Conservation (phyloP, 2,329 filamentous ascomycete genomes). For the Claviceps sp. region DNA sequence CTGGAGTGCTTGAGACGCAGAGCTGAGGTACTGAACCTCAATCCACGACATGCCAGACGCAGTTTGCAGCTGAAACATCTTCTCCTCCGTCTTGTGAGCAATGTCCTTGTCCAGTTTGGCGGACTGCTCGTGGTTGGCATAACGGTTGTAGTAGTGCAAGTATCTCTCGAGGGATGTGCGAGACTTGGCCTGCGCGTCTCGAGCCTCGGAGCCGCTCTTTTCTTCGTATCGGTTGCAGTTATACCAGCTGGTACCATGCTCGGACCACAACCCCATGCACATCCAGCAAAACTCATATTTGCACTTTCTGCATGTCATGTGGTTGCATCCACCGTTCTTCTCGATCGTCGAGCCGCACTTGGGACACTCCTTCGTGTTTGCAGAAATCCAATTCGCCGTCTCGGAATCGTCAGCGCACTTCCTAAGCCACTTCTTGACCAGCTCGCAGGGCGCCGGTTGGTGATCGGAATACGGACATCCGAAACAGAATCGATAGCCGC, state of each 20-base stretch:
- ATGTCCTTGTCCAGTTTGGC: constrained; percentile 94
- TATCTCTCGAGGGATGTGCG: constrained; percentile 90
- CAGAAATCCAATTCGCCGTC: constrained; percentile 98
- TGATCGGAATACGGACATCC: constrained; percentile 84
- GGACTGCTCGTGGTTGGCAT: constrained; percentile 96
- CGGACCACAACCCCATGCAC: constrained; percentile 98
- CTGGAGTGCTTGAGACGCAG: constrained; percentile 84
- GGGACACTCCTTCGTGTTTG: constrained; percentile 96
- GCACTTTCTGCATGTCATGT: constrained; percentile 95
- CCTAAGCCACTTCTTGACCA: constrained; percentile 93
- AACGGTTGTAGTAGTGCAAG: constrained; percentile 96
- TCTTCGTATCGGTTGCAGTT: constrained; percentile 97
- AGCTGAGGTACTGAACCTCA: constrained; percentile 92
- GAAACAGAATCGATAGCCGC: constrained; percentile 85
- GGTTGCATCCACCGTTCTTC: constrained; percentile 96
- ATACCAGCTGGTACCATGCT: constrained; percentile 98
- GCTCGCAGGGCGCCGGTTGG: constrained; percentile 77
- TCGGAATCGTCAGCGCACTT: constrained; percentile 98
- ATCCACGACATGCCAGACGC: constrained; percentile 97
- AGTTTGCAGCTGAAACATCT: constrained; percentile 93
- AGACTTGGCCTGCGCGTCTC: constrained; percentile 84
- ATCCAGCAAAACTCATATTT: constrained; percentile 99
- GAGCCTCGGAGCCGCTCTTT: constrained; percentile 80
- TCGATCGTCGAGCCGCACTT: constrained; percentile 95
- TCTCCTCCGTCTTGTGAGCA: constrained; percentile 92